A percentile compares a stretch with the other conserved stretches of the same genome.
Evolutionary conservation across 2,329 filamentous ascomycete genomes (phyloP).

Genomic region (Chrysoporthe austroafricana): DNA sequence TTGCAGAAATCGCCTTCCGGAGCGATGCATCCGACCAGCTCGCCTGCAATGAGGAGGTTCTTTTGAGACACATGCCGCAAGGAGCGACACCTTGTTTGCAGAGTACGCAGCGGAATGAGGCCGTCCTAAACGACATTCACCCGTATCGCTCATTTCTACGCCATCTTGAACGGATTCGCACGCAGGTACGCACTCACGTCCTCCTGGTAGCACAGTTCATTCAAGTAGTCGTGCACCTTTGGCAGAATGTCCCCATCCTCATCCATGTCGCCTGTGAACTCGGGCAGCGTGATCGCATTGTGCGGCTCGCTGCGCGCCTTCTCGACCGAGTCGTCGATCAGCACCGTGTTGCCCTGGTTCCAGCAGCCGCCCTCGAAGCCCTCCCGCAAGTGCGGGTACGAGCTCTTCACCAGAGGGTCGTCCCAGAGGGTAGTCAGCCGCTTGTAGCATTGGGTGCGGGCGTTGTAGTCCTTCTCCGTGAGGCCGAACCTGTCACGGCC

Average conservation of each 20-base stretch:
- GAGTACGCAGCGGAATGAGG: too few species aligned
- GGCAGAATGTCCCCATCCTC: constrained; percentile 54
- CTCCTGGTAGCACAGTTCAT: constrained; percentile 53
- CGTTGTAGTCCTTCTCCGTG: constrained; percentile 62
- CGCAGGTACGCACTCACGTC: constrained; percentile 68
- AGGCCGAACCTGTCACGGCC: constrained; percentile 77
- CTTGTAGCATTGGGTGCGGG: constrained; percentile 88
- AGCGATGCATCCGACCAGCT: too few species aligned
- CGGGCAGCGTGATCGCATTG: constrained; percentile 81
- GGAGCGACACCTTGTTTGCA: too few species aligned
- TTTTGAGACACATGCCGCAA: too few species aligned
- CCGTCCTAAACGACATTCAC: background rate
- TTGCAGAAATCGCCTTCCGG: background rate
- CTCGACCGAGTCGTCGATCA: constrained; percentile 82
- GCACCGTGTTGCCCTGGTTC: constrained; percentile 83
- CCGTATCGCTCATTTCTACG: constrained; percentile 31
- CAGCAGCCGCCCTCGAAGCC: constrained; percentile 52
- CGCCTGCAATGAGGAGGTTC: too few species aligned
- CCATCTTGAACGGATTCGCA: constrained; percentile 51
- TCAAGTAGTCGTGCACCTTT: constrained; percentile 65
- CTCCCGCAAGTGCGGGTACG: constrained; percentile 47
- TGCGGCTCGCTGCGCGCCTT: constrained; percentile 84
- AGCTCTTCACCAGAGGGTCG: constrained; percentile 46
- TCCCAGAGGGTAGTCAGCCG: constrained; percentile 75
- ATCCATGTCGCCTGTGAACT: constrained; percentile 61